Evolutionary conservation across 1,284 basidiomycete genomes (phyloP).

Genomic region (Fomitopsis schrenkii): DNA sequence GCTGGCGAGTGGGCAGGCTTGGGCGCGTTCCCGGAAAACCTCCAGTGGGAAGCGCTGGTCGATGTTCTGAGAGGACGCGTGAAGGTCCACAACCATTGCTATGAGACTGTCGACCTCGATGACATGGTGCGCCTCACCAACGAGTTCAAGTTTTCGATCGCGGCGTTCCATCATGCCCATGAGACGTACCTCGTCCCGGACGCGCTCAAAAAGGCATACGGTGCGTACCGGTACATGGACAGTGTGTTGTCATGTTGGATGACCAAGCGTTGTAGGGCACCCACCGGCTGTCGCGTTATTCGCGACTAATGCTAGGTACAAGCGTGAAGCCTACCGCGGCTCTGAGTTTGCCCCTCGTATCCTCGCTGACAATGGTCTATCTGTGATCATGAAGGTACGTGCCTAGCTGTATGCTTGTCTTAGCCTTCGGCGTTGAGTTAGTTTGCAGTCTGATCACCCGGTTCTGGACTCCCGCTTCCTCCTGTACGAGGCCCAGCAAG

Average conservation of each 20-base stretch:
- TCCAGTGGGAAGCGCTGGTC: slow-evolving; percentile 80
- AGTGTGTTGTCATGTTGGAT: no score
- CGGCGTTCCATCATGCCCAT: slow-evolving; percentile 85
- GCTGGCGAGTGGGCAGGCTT: slow-evolving; percentile 55
- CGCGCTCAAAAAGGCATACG: slow-evolving; percentile 69
- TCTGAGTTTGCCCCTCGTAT: slow-evolving; percentile 83
- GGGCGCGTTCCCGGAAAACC: slow-evolving; percentile 65
- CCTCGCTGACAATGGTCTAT: slow-evolving; percentile 69
- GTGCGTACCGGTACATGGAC: slow-evolving; percentile 9
- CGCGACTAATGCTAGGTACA: slow-evolving; percentile 63
- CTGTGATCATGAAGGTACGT: slow-evolving; percentile 57
- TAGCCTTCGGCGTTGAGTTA: slow-evolving; percentile 18
- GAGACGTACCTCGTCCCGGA: slow-evolving; percentile 85
- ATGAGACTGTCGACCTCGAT: slow-evolving; percentile 35
- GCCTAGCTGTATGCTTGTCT: neutral
- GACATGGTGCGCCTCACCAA: slow-evolving; percentile 65
- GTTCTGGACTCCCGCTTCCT: slow-evolving; percentile 65
- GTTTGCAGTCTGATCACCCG: slow-evolving; percentile 59
- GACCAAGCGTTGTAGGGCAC: slow-evolving; percentile 16
- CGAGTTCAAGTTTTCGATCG: slow-evolving; percentile 79
- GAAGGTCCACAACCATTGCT: slow-evolving; percentile 79
- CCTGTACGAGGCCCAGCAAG: slow-evolving; percentile 68
- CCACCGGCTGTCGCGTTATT: slow-evolving; percentile 80
- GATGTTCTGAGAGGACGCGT: slow-evolving; percentile 76
- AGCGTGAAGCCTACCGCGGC: slow-evolving; percentile 82